phyloP scores from a whole-genome alignment of 2,329 filamentous ascomycete species.

The Plectosphaerella plurivora region DNA sequence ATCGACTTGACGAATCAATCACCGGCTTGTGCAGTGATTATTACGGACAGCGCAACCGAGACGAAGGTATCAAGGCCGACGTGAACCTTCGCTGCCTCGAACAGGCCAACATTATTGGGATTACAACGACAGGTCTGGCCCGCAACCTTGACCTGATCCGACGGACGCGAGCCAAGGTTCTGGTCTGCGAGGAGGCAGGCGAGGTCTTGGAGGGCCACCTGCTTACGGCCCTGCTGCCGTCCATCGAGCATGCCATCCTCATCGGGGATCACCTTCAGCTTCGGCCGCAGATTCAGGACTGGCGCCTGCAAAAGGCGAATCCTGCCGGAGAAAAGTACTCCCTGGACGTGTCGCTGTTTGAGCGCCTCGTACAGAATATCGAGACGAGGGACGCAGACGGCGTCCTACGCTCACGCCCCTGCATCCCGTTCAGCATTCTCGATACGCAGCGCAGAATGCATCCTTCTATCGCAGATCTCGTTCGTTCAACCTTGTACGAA shows the following conservation, averaged over 20 bases:
- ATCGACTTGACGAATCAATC: not conserved
- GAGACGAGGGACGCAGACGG: slow-evolving; percentile 3
- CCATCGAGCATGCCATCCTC: slow-evolving; percentile 55
- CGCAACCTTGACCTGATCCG: slow-evolving; percentile 43
- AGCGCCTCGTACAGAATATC: slow-evolving; percentile 41
- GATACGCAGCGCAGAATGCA: slow-evolving; percentile 62
- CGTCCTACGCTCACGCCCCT: slow-evolving; percentile 10
- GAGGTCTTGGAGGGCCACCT: slow-evolving; percentile 64
- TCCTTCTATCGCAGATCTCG: slow-evolving; percentile 54
- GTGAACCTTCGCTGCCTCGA: slow-evolving; percentile 25
- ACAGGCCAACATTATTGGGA: slow-evolving; percentile 45
- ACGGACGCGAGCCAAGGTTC: slow-evolving; percentile 45
- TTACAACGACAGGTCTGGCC: slow-evolving; percentile 58
- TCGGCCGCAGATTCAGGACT: slow-evolving; percentile 53
- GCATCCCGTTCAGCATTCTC: slow-evolving; percentile 32
- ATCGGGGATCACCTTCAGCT: slow-evolving; percentile 63
- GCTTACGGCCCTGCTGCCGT: slow-evolving; percentile 54
- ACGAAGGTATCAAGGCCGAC: not conserved
- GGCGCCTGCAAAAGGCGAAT: slow-evolving; percentile 47
- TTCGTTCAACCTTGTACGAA: slow-evolving; percentile 55
- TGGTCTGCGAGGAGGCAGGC: slow-evolving; percentile 66
- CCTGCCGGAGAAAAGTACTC: slow-evolving; percentile 41
- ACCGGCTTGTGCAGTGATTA: too few species aligned
- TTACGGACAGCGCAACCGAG: too few species aligned
- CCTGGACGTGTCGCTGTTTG: slow-evolving; percentile 58